These are phyloP conservation scores for Apiotrichum brassicae DNA, from an alignment of 1,284 basidiomycete species.

Conservation along the genomic window DNA sequence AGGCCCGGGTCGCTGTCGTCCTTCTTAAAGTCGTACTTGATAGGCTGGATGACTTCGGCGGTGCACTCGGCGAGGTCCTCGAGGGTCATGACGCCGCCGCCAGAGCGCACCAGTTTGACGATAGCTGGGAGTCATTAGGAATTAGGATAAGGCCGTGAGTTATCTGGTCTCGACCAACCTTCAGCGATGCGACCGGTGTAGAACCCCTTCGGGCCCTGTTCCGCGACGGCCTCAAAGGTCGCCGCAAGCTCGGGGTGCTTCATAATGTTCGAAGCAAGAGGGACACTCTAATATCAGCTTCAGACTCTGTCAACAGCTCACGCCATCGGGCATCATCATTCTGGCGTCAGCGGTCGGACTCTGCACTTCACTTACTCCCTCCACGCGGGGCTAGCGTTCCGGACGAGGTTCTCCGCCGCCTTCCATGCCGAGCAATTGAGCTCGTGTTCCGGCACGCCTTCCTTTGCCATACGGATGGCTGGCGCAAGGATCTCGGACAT, in stretches of 20 bases:
- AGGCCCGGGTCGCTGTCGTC: constrained; percentile 49
- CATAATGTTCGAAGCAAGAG: constrained; percentile 66
- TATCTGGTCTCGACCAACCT: constrained; percentile 5
- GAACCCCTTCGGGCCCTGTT: constrained; percentile 80
- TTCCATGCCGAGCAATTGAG: constrained; percentile 65
- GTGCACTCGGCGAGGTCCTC: constrained; percentile 75
- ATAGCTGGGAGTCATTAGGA: constrained; percentile 51
- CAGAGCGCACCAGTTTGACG: constrained; percentile 65
- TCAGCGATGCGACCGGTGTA: constrained; percentile 77
- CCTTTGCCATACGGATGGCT: constrained; percentile 74
- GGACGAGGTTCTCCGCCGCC: constrained; percentile 64
- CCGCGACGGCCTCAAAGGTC: constrained; percentile 72
- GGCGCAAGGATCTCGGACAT: constrained; percentile 80
- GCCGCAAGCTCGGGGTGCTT: constrained; percentile 68
- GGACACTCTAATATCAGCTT: constrained; percentile 20
- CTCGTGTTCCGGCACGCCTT: constrained; percentile 62
- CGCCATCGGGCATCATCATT: constrained; percentile 43
- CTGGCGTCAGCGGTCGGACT: constrained; percentile 15
- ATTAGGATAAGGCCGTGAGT: constrained; percentile 44
- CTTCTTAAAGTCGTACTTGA: constrained; percentile 64
- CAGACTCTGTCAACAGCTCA: constrained; percentile 8
- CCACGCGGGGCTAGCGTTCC: constrained; percentile 72
- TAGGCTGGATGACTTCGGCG: constrained; percentile 72
- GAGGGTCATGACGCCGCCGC: constrained; percentile 82
- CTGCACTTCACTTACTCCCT: constrained; percentile 47